phyloP scores from a whole-genome alignment of 495 filamentous ascomycete genomes.

The Filosporella fistucella region DNA sequence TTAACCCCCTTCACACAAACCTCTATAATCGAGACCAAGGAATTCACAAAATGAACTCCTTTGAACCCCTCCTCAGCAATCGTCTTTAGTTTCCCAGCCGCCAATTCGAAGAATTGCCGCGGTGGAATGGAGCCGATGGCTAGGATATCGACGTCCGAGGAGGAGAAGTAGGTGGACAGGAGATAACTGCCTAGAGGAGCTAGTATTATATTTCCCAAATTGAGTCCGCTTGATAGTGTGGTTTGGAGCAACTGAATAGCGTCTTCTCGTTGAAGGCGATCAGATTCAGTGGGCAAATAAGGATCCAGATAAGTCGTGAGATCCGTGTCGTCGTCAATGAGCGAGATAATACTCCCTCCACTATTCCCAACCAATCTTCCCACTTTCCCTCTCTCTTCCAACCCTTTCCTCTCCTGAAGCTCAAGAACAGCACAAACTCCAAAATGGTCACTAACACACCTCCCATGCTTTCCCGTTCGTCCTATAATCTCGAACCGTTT shows the following conservation, averaged over 20 bases:
- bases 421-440: conserved; percentile 42
- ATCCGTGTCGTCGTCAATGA: conserved; percentile 21
- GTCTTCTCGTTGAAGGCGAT: conserved; percentile 31
- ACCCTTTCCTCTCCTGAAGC: too few species aligned
- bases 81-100: conserved; percentile 40
- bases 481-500: conserved; percentile 46
- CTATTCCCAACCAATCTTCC: background rate
- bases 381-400: too few species aligned
- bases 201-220: conserved; percentile 28
- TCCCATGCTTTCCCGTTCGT: conserved; percentile 20
- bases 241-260: conserved; percentile 39
- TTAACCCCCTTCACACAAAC: conserved; percentile 43
- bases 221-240: conserved; percentile 28
- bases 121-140: conserved; percentile 51
- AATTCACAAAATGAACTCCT: conserved; percentile 46
- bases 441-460: conserved; percentile 53
- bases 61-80: conserved; percentile 28
- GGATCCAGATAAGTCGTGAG: conserved; percentile 23
- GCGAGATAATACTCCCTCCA: background rate
- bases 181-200: conserved; percentile 56
- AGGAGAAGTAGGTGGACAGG: conserved; percentile 48
- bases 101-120: conserved; percentile 50
- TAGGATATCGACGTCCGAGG: conserved; percentile 55
- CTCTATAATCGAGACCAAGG: conserved; percentile 51
- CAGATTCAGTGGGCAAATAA: conserved; percentile 35